These are phyloP conservation scores for Angomonas ambiguus DNA, from an alignment of 208 protist species.

Conservation along the genomic window DNA sequence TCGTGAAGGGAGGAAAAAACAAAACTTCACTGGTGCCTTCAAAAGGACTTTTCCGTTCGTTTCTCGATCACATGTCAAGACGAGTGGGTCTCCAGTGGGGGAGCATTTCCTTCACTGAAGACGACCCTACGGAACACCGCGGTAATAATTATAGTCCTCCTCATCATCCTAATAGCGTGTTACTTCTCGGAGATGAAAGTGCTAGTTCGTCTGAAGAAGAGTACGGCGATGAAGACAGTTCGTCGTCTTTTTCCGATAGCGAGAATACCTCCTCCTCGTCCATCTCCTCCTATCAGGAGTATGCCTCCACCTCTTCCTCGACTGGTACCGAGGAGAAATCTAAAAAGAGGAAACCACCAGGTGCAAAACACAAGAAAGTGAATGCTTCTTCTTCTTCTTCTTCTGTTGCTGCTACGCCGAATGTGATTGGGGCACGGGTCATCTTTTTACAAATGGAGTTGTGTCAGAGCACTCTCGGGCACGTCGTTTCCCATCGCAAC, in stretches of 20 bases:
- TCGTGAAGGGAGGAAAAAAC: too few species aligned
- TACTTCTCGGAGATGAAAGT: not conserved
- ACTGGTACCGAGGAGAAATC: not conserved
- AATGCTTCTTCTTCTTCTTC: not conserved
- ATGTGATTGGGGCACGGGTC: constrained; percentile 43
- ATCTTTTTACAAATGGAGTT: constrained; percentile 88
- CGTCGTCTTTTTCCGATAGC: not conserved
- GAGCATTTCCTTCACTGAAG: not conserved
- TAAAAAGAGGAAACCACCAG: too few species aligned
- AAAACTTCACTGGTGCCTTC: too few species aligned
- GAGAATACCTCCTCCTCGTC: too few species aligned
- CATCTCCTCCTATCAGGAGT: too few species aligned
- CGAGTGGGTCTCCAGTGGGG: not conserved
- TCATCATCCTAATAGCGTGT: not conserved
- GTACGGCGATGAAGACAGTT: constrained; percentile 10
- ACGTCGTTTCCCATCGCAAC: constrained; percentile 7
- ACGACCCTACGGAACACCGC: not conserved
- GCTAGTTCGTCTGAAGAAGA: not conserved
- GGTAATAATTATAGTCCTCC: not conserved
- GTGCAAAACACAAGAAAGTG: too few species aligned
- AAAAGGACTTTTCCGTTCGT: not conserved
- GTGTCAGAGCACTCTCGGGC: constrained; percentile 70
- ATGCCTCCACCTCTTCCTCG: not conserved
- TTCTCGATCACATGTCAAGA: not conserved
- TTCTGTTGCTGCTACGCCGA: not conserved